phyloP scores from a whole-genome alignment of 371 early-diverging fungal genomes.

The Batkoa obscura region DNA sequence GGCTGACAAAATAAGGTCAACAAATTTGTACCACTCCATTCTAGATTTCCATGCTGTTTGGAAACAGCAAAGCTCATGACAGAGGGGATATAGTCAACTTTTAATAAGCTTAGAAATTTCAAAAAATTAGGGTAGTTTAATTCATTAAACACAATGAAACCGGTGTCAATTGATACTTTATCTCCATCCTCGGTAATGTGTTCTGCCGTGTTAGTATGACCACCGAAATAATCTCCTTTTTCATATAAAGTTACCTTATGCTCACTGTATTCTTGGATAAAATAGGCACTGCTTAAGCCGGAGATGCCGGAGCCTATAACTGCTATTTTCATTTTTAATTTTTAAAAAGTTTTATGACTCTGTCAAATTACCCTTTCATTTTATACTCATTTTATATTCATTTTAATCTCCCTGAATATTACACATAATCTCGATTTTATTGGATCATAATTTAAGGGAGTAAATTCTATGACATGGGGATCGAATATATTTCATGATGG shows the following conservation, averaged over 20 bases:
- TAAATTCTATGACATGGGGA: too few species aligned
- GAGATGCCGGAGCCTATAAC: conserved; percentile 15
- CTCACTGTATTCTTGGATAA: conserved; percentile 15
- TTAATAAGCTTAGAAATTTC: conserved; percentile 17
- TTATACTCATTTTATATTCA: too few species aligned
- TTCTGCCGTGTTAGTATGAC: conserved; percentile 33
- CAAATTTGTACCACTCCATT: conserved; percentile 33
- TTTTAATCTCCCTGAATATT: too few species aligned
- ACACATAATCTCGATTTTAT: too few species aligned
- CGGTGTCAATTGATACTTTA: conserved; percentile 34
- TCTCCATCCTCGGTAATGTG: background rate
- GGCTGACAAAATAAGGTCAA: conserved; percentile 27
- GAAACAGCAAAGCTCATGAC: conserved; percentile 37
- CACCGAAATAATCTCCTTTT: conserved; percentile 22
- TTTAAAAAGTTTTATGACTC: too few species aligned
- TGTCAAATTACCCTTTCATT: too few species aligned
- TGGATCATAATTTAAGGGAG: too few species aligned
- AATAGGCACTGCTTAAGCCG: conserved; percentile 26
- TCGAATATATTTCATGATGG: too few species aligned
- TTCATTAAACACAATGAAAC: conserved; percentile 40
- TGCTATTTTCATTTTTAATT: too few species aligned
- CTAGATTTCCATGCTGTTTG: conserved; percentile 30
- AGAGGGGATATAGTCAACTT: conserved; percentile 16
- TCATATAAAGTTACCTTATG: conserved; percentile 30
- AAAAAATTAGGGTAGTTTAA: conserved; percentile 20